Conservation (phyloP, 805 yeast species). For the Saccharomycopsis fibuligera region DNA sequence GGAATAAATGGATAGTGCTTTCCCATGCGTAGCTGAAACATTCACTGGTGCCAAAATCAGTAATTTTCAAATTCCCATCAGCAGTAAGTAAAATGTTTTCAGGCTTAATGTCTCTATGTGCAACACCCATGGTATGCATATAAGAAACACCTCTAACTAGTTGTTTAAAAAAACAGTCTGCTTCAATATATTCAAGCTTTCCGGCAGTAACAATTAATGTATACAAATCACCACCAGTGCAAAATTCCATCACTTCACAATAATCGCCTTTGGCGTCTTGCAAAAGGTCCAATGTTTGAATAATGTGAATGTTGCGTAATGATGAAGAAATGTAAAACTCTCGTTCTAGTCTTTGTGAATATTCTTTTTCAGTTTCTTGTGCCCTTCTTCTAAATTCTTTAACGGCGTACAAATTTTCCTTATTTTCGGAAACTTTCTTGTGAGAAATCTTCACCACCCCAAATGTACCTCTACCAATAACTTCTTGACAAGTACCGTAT, state of each 20-base stretch:
- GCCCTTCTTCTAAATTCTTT: slow-evolving; percentile 69
- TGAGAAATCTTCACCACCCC: slow-evolving; percentile 91
- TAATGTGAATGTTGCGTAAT: slow-evolving; percentile 70
- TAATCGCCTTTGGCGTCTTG: slow-evolving; percentile 79
- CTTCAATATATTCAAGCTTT: slow-evolving; percentile 74
- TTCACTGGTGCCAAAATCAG: slow-evolving; percentile 85
- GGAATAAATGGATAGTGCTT: slow-evolving; percentile 55
- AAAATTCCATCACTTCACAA: slow-evolving; percentile 81
- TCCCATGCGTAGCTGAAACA: slow-evolving; percentile 87
- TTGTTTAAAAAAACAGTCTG: slow-evolving; percentile 88
- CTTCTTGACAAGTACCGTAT: slow-evolving; percentile 92
- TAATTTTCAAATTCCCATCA: slow-evolving; percentile 68
- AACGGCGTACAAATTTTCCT: slow-evolving; percentile 69
- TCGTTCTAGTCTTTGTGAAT: slow-evolving; percentile 65
- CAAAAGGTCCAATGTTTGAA: slow-evolving; percentile 67
- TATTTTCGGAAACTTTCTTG: slow-evolving; percentile 40
- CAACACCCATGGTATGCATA: slow-evolving; percentile 87
- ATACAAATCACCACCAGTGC: slow-evolving; percentile 77
- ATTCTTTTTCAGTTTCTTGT: slow-evolving; percentile 57
- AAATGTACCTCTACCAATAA: slow-evolving; percentile 88
- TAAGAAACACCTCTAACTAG: slow-evolving; percentile 75
- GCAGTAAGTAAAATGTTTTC: slow-evolving; percentile 74
- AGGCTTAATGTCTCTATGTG: slow-evolving; percentile 86
- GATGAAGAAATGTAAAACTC: slow-evolving; percentile 82
- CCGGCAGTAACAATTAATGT: slow-evolving; percentile 69